phyloP scores from a whole-genome alignment of 148 eudicot genomes.

The Polygonum maritimum region DNA sequence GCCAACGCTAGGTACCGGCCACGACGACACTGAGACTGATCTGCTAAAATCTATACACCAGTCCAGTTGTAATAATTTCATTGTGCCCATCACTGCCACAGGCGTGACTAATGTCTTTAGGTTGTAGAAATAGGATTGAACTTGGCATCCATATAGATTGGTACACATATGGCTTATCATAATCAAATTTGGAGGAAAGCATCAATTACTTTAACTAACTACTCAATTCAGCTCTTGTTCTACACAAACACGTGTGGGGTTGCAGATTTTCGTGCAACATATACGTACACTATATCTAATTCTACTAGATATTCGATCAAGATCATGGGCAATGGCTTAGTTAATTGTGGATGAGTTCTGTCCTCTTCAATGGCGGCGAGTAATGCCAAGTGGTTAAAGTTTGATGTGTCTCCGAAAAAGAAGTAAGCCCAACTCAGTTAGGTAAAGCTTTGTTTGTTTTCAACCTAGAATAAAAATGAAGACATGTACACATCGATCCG shows the following conservation, averaged over 20 bases:
- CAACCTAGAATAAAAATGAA: neutral
- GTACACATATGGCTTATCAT: neutral
- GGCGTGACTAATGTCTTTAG: too few species aligned
- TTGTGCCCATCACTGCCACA: too few species aligned
- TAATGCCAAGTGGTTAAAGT: neutral
- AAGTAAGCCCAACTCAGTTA: neutral
- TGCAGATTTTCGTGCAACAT: neutral
- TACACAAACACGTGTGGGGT: neutral
- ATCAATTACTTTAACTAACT: neutral
- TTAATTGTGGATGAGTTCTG: neutral
- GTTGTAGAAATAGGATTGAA: neutral
- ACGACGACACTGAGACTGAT: too few species aligned
- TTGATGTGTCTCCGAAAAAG: neutral
- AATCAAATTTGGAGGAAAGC: neutral
- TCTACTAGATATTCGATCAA: neutral
- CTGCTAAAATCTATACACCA: too few species aligned
- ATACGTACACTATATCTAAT: neutral
- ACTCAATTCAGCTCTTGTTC: too few species aligned
- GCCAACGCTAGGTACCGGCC: too few species aligned
- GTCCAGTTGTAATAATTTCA: too few species aligned
- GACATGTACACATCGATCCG: neutral
- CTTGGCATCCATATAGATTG: neutral
- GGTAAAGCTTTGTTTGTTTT: neutral
- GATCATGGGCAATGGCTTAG: neutral
- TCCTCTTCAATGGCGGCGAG: constrained; percentile 1